Percentiles rank a stretch among this genome's conserved stretches.
phyloP scores from a whole-genome alignment of 2,329 filamentous ascomycete species.

The Talaromyces verruculosus region DNA sequence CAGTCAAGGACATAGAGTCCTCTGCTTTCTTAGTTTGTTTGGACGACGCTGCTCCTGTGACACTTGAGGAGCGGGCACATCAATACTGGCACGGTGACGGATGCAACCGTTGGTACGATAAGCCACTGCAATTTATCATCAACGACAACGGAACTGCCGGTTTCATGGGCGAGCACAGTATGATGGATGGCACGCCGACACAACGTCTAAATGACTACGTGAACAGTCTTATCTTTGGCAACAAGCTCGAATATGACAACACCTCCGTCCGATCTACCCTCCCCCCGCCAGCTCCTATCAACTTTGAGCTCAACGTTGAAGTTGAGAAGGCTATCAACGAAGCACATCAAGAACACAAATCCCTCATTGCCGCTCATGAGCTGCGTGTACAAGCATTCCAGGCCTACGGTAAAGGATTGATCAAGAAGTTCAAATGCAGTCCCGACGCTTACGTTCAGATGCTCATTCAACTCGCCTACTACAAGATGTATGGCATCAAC shows the following conservation, averaged over 20 bases:
- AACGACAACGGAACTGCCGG: slow-evolving; percentile 97
- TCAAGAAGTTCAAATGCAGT: slow-evolving; percentile 99
- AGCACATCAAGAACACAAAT: slow-evolving; percentile 74
- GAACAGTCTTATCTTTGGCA: slow-evolving; percentile 87
- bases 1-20: slow-evolving; percentile 79
- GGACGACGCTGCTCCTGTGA: slow-evolving; percentile 86
- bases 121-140: slow-evolving; percentile 95
- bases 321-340: slow-evolving; percentile 75
- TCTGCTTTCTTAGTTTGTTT: slow-evolving; percentile 90
- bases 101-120: slow-evolving; percentile 95
- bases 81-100: slow-evolving; percentile 99
- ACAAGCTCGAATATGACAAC: slow-evolving; percentile 87
- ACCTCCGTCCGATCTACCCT: slow-evolving; percentile 76
- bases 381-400: slow-evolving; percentile 94
- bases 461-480: slow-evolving; percentile 96
- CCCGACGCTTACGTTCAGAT: slow-evolving; percentile 98
- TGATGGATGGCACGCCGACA: slow-evolving; percentile 99
- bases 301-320: slow-evolving; percentile 74
- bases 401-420: slow-evolving; percentile 94
- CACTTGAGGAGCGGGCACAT: slow-evolving; percentile 89
- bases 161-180: slow-evolving; percentile 98
- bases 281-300: slow-evolving; percentile 73
- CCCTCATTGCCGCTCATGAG: slow-evolving; percentile 83
- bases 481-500: slow-evolving; percentile 99
- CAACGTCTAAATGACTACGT: slow-evolving; percentile 94